Percentiles rank a stretch among this genome's conserved stretches.
phyloP scores from a whole-genome alignment of 2,329 filamentous ascomycete genomes.

The Cadophora sp. region DNA sequence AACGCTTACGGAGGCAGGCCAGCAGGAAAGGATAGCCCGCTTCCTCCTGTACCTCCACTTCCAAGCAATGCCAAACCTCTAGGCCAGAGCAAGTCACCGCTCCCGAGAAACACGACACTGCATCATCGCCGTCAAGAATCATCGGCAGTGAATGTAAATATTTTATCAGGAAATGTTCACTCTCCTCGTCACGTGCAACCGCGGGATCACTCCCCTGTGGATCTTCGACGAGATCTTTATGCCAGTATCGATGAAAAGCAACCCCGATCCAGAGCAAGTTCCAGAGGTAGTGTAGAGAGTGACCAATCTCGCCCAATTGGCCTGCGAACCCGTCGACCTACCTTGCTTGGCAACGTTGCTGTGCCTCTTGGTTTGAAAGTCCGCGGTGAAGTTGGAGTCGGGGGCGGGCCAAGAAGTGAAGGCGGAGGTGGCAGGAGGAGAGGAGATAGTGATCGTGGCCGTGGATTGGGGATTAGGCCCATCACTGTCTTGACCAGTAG shows the following conservation, averaged over 20 bases:
- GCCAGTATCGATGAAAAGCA: background rate
- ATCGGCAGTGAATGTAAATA: background rate
- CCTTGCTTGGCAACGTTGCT: background rate
- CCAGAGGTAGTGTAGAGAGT: background rate
- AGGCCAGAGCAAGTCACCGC: background rate
- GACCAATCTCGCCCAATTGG: background rate
- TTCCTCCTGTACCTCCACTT: background rate
- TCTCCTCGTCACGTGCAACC: background rate
- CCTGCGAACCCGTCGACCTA: background rate
- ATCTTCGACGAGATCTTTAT: background rate
- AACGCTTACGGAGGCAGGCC: background rate
- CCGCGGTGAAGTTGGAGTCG: background rate
- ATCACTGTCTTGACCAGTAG: background rate
- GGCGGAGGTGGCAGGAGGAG: background rate
- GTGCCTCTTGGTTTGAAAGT: background rate
- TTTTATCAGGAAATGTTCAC: background rate
- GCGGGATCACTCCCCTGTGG: background rate
- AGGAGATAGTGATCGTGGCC: background rate
- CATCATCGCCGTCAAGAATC: background rate
- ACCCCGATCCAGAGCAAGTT: background rate
- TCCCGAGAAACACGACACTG: background rate
- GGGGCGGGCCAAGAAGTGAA: background rate
- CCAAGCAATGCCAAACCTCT: background rate
- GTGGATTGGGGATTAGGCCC: background rate
- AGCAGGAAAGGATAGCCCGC: background rate